Conservation (phyloP, 129 eudicot species). For the Calendula officinalis region DNA sequence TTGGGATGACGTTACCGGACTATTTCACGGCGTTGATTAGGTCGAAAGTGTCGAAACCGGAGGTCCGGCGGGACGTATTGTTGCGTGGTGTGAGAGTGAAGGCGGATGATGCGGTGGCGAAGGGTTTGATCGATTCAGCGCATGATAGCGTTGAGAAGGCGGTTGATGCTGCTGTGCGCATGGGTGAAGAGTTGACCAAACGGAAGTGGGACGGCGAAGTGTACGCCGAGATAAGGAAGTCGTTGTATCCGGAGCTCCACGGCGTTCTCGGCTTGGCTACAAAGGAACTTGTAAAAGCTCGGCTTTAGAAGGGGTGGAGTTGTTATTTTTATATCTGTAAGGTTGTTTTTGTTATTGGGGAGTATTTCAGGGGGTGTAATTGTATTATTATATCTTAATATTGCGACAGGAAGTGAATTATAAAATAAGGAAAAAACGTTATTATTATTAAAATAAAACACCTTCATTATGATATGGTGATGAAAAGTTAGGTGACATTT, state of each 20-base stretch:
- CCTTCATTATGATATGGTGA: background rate
- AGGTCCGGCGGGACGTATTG: conserved; percentile 48
- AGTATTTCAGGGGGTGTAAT: background rate
- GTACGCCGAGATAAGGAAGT: conserved; percentile 67
- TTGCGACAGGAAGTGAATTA: too few species aligned
- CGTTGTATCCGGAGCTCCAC: conserved; percentile 58
- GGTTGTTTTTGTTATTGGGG: conserved; percentile 12
- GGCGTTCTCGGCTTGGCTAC: conserved; percentile 41
- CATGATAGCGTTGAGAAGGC: conserved; percentile 45
- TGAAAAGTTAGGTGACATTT: background rate
- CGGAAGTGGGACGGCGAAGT: conserved; percentile 69
- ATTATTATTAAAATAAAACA: too few species aligned
- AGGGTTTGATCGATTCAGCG: conserved; percentile 63
- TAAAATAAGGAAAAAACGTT: too few species aligned
- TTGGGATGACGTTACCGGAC: conserved; percentile 74
- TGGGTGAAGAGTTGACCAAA: conserved; percentile 56
- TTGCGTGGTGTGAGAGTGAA: conserved; percentile 51
- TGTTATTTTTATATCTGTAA: conserved; percentile 10
- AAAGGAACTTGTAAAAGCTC: conserved; percentile 21
- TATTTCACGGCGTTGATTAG: conserved; percentile 50
- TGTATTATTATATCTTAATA: background rate
- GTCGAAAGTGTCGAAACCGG: conserved; percentile 46
- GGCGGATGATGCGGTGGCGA: conserved; percentile 55
- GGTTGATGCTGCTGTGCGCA: conserved; percentile 46
- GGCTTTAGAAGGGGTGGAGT: conserved; percentile 18